Evolutionary conservation across 139 green algal species (phyloP), one percentile per base, ranked within the genome.

Genomic region (Eudorina sp.): DNA sequence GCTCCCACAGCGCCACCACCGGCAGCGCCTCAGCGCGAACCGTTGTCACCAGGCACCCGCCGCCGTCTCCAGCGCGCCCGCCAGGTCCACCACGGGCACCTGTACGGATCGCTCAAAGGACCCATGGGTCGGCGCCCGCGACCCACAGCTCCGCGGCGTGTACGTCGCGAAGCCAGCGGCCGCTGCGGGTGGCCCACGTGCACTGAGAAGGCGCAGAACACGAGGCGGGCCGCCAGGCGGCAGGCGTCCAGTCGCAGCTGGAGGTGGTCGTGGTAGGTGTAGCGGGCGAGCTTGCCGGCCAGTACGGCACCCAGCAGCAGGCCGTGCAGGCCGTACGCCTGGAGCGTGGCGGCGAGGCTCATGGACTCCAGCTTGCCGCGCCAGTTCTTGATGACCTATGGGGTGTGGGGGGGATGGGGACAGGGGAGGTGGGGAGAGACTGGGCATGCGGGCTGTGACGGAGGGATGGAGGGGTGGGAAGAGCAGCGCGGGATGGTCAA

Each of bases 231-330:
- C 14, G 83, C 84, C 79, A 96, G 88, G 34, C 88, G 86, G 2
- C 79, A 76, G 4, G 89, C 86, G 70, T 94, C 90, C 58, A 94
- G 64, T 7, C 90, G 89, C 41, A 82, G 58, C 9, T 48, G 51
- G n/a, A 90, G 78, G 34, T 94, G n/a, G 43, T 85, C 86, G 40
- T 91, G 76, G 53, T 88, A 78, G 0, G 38, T 68, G 91, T 92
- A 94, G 75, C 94, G 90, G 13, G 89, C 85, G 21, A 96, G 91
- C 89, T 96, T 96, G 53, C 94, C 94, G 16, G 92, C 68, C 79
- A 96, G 81, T 3, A 91, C 76, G 48, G 75, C 86, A 6, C 91
- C 91, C 80, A 96, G 66, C 83, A 96, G 89, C 58, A 95, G 79
- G 31, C 92, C 91, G 70, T 94, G 92, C 78, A 93, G 68, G 5